These are phyloP conservation scores for Globisporangium okanoganense DNA, from an alignment of 352 stramenopile species.

Conservation along the genomic window DNA sequence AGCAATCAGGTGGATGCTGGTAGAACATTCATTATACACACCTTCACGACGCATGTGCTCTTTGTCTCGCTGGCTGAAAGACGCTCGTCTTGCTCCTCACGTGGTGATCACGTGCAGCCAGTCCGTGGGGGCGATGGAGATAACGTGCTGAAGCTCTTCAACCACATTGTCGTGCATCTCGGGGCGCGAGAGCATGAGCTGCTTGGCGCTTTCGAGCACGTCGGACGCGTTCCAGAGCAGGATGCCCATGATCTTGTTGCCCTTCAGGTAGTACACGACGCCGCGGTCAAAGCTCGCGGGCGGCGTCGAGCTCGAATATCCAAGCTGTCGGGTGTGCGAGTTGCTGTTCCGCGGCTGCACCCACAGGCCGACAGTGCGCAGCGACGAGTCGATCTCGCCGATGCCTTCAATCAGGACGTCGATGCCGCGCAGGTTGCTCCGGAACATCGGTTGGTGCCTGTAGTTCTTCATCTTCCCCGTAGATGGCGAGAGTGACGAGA, in stretches of 20 bases:
- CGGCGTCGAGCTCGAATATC: conserved; percentile 11
- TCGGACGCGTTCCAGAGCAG: conserved; percentile 89
- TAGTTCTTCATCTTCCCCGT: conserved; percentile 78
- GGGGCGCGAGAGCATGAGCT: conserved; percentile 73
- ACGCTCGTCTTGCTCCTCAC: conserved; percentile 8
- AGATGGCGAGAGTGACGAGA: conserved; percentile 32
- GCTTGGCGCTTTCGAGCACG: conserved; percentile 78
- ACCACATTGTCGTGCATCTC: conserved; percentile 70
- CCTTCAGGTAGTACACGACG: conserved; percentile 89
- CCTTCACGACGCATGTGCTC: neutral
- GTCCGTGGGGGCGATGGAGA: conserved; percentile 83
- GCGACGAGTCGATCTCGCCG: conserved; percentile 77
- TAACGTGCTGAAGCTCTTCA: conserved; percentile 75
- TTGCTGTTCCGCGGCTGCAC: conserved; percentile 41
- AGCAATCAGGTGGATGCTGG: too few species aligned
- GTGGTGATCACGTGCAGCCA: conserved; percentile 79
- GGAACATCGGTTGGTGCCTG: conserved; percentile 87
- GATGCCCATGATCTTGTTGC: conserved; percentile 89
- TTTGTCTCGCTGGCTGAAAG: neutral
- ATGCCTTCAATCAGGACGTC: conserved; percentile 82
- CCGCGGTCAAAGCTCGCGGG: conserved; percentile 63
- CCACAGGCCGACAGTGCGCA: conserved; percentile 81
- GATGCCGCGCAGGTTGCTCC: conserved; percentile 67
- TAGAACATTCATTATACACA: neutral
- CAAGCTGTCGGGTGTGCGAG: conserved; percentile 2